Evolutionary conservation across 495 filamentous ascomycete genomes (phyloP).

Genomic region (Jackrogersella minutella): DNA sequence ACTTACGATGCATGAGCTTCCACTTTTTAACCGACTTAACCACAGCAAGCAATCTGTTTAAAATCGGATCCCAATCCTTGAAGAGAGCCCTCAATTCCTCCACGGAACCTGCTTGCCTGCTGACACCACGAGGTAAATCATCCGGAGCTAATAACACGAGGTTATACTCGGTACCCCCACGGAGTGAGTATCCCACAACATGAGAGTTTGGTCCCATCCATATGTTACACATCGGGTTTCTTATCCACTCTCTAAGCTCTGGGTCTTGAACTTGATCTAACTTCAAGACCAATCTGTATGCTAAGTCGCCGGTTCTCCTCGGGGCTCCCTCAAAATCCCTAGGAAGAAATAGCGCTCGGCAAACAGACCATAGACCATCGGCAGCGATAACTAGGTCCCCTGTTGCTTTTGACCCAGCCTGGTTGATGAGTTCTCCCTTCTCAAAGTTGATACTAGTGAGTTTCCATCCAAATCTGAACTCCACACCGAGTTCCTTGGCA

Average conservation of each 20-base stretch:
- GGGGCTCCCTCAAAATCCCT: slow-evolving; percentile 51
- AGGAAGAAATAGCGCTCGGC: slow-evolving; percentile 50
- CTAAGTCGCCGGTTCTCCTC: slow-evolving; percentile 61
- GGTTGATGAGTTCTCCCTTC: slow-evolving; percentile 45
- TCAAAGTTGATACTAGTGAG: slow-evolving; percentile 52
- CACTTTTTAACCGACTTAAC: slow-evolving; percentile 47
- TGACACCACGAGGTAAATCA: slow-evolving; percentile 51
- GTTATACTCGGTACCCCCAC: slow-evolving; percentile 60
- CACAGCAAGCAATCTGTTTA: slow-evolving; percentile 36
- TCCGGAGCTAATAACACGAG: slow-evolving; percentile 61
- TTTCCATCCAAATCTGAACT: slow-evolving; percentile 40
- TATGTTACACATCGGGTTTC: slow-evolving; percentile 64
- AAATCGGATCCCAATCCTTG: slow-evolving; percentile 56
- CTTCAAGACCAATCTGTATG: slow-evolving; percentile 62
- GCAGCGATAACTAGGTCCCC: slow-evolving; percentile 61
- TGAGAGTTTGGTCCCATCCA: slow-evolving; percentile 70
- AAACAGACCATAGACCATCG: slow-evolving; percentile 61
- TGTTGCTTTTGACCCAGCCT: slow-evolving; percentile 39
- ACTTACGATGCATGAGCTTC: slow-evolving; percentile 48
- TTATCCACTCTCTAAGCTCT: slow-evolving; percentile 53
- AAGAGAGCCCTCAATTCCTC: slow-evolving; percentile 57
- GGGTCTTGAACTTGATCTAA: slow-evolving; percentile 54
- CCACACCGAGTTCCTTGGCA: slow-evolving; percentile 48
- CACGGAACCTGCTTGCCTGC: slow-evolving; percentile 49
- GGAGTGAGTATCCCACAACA: slow-evolving; percentile 62